These are phyloP conservation scores for Microcos paniculata DNA, from an alignment of 345 rosid genomes.

Conservation along the genomic window DNA sequence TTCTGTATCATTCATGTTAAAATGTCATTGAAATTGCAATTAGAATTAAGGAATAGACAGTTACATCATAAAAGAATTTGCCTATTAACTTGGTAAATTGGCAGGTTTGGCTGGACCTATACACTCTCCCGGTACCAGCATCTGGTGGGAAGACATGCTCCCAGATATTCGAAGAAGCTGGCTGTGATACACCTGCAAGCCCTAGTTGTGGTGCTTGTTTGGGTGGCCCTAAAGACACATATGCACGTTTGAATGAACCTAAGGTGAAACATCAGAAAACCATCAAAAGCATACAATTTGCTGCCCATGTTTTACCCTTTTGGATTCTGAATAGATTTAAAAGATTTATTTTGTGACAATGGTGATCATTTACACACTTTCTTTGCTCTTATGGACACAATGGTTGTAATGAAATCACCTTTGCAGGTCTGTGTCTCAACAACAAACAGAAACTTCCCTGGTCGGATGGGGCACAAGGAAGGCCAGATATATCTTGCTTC, in stretches of 20 bases:
- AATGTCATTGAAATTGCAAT: background rate
- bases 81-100: background rate
- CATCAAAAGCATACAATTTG: background rate
- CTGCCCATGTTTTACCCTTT: background rate
- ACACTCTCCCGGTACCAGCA: slow-evolving; percentile 87
- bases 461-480: slow-evolving; percentile 99
- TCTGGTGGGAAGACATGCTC: slow-evolving; percentile 96
- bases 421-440: slow-evolving; percentile 73
- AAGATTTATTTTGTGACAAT: background rate
- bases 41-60: background rate
- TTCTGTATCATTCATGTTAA: background rate
- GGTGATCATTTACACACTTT: background rate
- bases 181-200: slow-evolving; percentile 94
- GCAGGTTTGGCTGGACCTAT: slow-evolving; percentile 94
- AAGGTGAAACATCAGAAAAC: slow-evolving; percentile 40
- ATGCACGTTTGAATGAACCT: slow-evolving; percentile 90
- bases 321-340: background rate
- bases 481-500: slow-evolving; percentile 97
- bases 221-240: slow-evolving; percentile 96
- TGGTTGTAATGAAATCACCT: background rate
- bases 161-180: slow-evolving; percentile 96
- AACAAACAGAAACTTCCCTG: slow-evolving; percentile 98
- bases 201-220: slow-evolving; percentile 98
- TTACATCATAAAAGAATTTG: background rate
- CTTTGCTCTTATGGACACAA: background rate